Percentiles rank a stretch among this genome's conserved stretches.
These are phyloP conservation scores for Saksenaea vasiformis DNA, from an alignment of 371 early-diverging fungal genomes.

Conservation along the genomic window DNA sequence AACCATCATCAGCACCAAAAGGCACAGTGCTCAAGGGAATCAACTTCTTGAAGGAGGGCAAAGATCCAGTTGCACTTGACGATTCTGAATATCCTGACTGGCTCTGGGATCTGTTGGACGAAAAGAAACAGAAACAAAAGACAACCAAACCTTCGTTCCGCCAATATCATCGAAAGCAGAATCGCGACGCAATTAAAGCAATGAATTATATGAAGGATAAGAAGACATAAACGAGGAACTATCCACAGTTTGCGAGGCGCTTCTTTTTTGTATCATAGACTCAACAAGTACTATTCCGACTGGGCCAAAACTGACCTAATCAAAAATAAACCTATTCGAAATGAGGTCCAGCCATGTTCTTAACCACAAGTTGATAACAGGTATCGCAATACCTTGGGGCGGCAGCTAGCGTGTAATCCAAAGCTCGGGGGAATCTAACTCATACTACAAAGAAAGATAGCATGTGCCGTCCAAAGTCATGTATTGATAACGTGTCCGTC, in stretches of 20 bases:
- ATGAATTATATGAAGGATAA: conserved; percentile 80
- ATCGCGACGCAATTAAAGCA: conserved; percentile 70
- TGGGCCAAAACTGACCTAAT: too few relatives aligned
- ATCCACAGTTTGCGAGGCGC: background rate
- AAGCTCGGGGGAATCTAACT: too few relatives aligned
- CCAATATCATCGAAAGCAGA: conserved; percentile 66
- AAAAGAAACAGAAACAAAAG: conserved; percentile 53
- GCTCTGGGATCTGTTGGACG: conserved; percentile 88
- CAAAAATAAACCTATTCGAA: too few relatives aligned
- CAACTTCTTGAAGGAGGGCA: conserved; percentile 77
- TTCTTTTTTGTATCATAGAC: background rate
- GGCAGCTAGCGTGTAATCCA: too few relatives aligned
- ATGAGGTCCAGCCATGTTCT: too few relatives aligned
- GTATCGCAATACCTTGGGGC: too few relatives aligned
- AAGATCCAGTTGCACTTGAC: conserved; percentile 85
- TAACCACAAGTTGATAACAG: too few relatives aligned
- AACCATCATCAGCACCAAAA: conserved; percentile 64
- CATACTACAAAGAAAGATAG: too few relatives aligned
- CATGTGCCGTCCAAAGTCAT: too few relatives aligned
- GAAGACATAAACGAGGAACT: conserved; percentile 53
- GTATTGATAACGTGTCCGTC: too few relatives aligned
- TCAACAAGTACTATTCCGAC: background rate
- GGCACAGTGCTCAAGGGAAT: conserved; percentile 87
- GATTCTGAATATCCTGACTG: conserved; percentile 91
- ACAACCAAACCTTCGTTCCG: conserved; percentile 52